A percentile compares a stretch with the other conserved stretches of the same genome.
These are phyloP conservation scores for Leccinum incarnatum DNA, from an alignment of 768 basidiomycete species.

Conservation along the genomic window DNA sequence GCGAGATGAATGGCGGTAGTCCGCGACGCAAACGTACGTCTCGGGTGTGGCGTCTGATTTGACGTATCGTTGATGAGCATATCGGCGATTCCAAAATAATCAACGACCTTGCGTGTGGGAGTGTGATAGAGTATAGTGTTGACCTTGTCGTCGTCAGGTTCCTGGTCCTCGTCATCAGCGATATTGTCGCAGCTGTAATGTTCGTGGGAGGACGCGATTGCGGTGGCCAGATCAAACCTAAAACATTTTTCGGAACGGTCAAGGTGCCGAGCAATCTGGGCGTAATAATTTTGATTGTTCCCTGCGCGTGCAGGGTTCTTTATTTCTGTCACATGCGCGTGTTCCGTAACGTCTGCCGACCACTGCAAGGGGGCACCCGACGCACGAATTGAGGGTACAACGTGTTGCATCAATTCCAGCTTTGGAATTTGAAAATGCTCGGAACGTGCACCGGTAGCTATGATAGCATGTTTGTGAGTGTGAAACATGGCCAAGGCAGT, in stretches of 20 bases:
- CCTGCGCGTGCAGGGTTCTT: background rate
- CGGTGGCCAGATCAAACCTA: background rate
- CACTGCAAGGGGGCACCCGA: background rate
- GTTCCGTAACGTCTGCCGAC: background rate
- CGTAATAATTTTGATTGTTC: background rate
- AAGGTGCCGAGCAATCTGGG: background rate
- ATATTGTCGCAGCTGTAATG: background rate
- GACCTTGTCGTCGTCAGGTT: background rate
- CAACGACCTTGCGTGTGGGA: background rate
- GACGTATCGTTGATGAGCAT: background rate
- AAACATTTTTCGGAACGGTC: background rate
- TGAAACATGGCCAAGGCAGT: constrained; percentile 35
- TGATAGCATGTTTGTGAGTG: constrained; percentile 34
- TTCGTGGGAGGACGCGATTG: background rate
- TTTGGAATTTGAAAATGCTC: background rate
- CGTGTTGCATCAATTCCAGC: background rate
- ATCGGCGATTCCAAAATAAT: background rate
- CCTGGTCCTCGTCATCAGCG: background rate
- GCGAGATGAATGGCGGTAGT: background rate
- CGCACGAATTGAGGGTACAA: background rate
- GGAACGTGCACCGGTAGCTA: constrained; percentile 19
- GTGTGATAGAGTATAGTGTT: background rate
- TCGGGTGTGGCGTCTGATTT: background rate
- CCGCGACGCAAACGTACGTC: background rate
- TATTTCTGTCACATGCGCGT: background rate